Evolutionary conservation across 768 basidiomycete species (phyloP), one percentile per base, ranked within the genome.

Genomic region (Leccinum pellstonianum): DNA sequence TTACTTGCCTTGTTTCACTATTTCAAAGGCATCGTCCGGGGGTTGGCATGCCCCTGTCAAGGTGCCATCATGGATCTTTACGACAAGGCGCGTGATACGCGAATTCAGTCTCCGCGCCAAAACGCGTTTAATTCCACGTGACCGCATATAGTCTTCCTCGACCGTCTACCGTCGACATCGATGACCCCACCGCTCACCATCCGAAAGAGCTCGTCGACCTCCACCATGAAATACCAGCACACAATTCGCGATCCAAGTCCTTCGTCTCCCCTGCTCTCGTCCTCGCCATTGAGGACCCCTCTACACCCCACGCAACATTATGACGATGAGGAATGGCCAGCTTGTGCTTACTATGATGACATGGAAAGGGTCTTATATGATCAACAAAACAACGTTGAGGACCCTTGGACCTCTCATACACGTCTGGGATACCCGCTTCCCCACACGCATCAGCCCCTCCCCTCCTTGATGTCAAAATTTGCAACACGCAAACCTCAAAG

Each of bases 81-180:
- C 66, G 66, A 56, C 66, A 63, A 35, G 23, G 41, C 66, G 43
- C 66, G 66, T 15, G 31, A 56, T 59, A 54, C 38, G 6, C 38
- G 33, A 41, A 15, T 73, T 73, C 12, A 61, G 61, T 69, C 72
- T 73, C 72, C 72, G 72, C 68, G 17, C 58, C 53, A 74, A 73
- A 75, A 68, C 72, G 72, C 73, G 72, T 75, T 73, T 61, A 73
- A 21, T 23, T 1, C 38, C 73, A 75, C 72, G 72, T 73, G 72
- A 73, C 64, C 60, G 59, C 68, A 73, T 73, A 70, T 55, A 57
- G 41, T 43, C 41, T 8, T 59, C 63, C 64, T 71, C 67, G 54
- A 31, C 63, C 23, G 51, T 53, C 12, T 35, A 35, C 33, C 33
- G 33, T 41, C 62, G 64, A 75, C 72, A 47, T 61, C 71, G 58